A percentile compares a stretch with the other conserved stretches of the same genome.
These are phyloP conservation scores for Catunica adiposa DNA, from an alignment of 2,329 filamentous ascomycete genomes.

Conservation along the genomic window DNA sequence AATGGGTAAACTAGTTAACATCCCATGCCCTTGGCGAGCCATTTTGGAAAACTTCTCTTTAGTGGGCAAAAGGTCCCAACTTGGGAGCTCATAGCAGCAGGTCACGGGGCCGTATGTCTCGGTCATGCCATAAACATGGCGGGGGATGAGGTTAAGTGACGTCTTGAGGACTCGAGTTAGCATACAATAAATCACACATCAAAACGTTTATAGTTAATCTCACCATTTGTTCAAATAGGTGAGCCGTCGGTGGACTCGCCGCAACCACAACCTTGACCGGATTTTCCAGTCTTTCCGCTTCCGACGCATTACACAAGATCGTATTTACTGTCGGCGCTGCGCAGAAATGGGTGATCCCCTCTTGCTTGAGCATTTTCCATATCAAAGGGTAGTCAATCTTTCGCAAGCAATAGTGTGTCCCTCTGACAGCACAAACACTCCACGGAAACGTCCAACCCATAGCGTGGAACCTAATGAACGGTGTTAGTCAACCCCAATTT, in stretches of 20 bases:
- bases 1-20: slow-evolving; percentile 64
- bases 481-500: slow-evolving; percentile 3
- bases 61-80: slow-evolving; percentile 58
- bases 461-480: slow-evolving; percentile 40
- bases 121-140: slow-evolving; percentile 80
- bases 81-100: slow-evolving; percentile 74
- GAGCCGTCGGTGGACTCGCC: slow-evolving; percentile 73
- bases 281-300: slow-evolving; percentile 52
- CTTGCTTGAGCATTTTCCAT: slow-evolving; percentile 73
- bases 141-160: slow-evolving; percentile 65
- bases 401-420: slow-evolving; percentile 85
- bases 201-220: no score
- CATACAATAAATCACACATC: no score
- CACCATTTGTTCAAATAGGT: slow-evolving; percentile 89
- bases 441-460: slow-evolving; percentile 79
- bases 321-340: slow-evolving; percentile 95
- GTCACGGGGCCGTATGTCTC: slow-evolving; percentile 94
- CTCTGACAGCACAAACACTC: slow-evolving; percentile 80
- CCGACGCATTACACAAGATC: slow-evolving; percentile 62
- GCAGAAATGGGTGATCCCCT: slow-evolving; percentile 86
- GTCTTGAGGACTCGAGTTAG: no score
- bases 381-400: slow-evolving; percentile 93
- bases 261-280: slow-evolving; percentile 81
- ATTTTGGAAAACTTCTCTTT: slow-evolving; percentile 75
- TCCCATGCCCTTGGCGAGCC: slow-evolving; percentile 88